phyloP scores from a whole-genome alignment of 257 asterid genomes.

The Paraleonurus japonicus region DNA sequence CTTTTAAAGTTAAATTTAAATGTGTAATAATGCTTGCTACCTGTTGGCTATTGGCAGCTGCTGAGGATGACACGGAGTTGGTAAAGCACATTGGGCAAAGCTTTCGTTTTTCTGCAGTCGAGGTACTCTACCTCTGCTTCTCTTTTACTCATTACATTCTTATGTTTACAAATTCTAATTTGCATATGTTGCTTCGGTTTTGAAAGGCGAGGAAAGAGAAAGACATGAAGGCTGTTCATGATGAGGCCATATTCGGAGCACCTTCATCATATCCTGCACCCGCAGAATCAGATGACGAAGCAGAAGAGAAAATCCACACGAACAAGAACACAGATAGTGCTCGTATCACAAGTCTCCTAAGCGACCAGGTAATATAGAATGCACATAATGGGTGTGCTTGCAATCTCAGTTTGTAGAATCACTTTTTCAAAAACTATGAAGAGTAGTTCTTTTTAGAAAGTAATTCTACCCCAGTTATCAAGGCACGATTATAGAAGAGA shows the following conservation, averaged over 20 bases:
- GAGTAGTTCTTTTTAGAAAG: too few relatives aligned
- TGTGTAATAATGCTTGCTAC: conserved; percentile 2
- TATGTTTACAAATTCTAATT: neutral
- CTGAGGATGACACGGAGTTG: conserved; percentile 70
- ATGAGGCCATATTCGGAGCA: conserved; percentile 85
- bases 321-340: conserved; percentile 33
- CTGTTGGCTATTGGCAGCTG: conserved; percentile 46
- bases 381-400: neutral
- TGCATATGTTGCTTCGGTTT: neutral
- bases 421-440: too few relatives aligned
- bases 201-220: conserved; percentile 69
- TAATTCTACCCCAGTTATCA: too few relatives aligned
- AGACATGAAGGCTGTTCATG: conserved; percentile 68
- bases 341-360: conserved; percentile 47
- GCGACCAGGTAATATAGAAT: conserved; percentile 64
- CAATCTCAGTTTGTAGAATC: too few relatives aligned
- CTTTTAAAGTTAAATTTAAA: neutral
- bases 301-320: conserved; percentile 24
- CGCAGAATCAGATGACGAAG: conserved; percentile 37
- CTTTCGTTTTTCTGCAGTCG: conserved; percentile 78
- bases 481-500: neutral
- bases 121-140: conserved; percentile 39
- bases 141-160: neutral
- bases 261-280: conserved; percentile 43
- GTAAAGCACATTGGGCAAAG: conserved; percentile 85